Base-by-base conservation (phyloP, 1,284 basidiomycete genomes). In the Sporisorium sorghi region DNA sequence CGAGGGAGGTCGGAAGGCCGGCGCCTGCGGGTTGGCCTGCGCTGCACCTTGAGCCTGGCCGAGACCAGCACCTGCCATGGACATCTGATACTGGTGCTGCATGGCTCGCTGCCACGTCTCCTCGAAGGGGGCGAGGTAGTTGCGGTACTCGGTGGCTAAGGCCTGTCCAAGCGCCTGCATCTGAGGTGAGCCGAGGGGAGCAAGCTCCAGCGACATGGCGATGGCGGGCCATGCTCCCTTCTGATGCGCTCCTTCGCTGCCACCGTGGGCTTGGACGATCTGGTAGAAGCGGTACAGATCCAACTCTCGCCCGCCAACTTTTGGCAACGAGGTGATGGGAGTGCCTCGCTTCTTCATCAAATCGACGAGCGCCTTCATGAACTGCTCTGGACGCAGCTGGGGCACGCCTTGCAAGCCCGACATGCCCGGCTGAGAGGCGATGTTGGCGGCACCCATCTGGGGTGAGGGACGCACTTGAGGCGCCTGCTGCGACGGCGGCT, bases 61-160 rank as follows among this genome's bases (percentile, higher is more conserved):
- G 17, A 71, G 58, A 44, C 69, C 68, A 8, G 62, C 63, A 17
- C 47, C 55, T 30, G 68, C 66, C 73, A 80, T 78, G 5, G 76
- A 71, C 61, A 74, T 72, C 55, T 80, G 78, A 39, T 81, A 72
- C 55, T 80, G 78, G 21, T 81, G 79, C 19, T 78, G 66, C 66
- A 81, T 71, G 2, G 79, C 79, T n/a, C 78, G 70, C 52, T 75
- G 75, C 80, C 80, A 83, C 5, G 81, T 76, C 51, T 80, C 76
- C 43, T 83, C 82, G 26, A 83, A 81, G 3, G 79, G 75, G 7
- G 69, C 74, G 35, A 83, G 66, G 53, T 76, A 79, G 37, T 59
- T 73, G 42, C 73, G 69, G 47, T 76, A 83, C 42, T 77, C 67
- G 39, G 75, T 70, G 2, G 76, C 76, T 32, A 83, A 42, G 17